These are phyloP conservation scores for Ascochyta viciae-villosae DNA, from an alignment of 2,329 filamentous ascomycete species.

Conservation along the genomic window DNA sequence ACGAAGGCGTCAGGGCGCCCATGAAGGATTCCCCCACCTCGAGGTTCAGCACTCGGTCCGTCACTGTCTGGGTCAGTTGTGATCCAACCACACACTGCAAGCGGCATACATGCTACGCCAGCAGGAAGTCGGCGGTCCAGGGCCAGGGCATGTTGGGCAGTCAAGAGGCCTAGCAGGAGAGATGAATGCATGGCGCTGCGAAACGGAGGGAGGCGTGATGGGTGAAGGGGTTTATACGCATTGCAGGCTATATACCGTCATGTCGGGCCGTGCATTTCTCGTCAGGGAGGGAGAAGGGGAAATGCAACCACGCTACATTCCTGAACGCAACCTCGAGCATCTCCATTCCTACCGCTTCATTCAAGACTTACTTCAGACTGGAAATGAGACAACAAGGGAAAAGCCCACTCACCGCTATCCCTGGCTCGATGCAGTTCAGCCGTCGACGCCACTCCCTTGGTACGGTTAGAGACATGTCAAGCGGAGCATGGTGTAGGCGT, in stretches of 20 bases:
- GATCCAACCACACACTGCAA: background rate
- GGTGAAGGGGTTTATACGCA: background rate
- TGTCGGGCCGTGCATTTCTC: conserved; percentile 8
- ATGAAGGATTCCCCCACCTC: conserved; percentile 3
- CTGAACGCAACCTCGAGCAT: conserved; percentile 5
- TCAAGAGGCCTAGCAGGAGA: background rate
- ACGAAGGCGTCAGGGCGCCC: conserved; percentile 1
- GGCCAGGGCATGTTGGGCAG: background rate
- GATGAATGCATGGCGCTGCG: conserved; percentile 5
- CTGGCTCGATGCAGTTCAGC: background rate
- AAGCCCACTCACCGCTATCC: conserved; percentile 12
- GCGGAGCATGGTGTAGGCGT: conserved; percentile 41
- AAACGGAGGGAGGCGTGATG: background rate
- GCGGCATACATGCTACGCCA: background rate
- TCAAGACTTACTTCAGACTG: conserved; percentile 11
- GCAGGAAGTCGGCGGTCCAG: conserved; percentile 3
- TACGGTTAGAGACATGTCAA: conserved; percentile 42
- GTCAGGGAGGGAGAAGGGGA: background rate
- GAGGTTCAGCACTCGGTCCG: conserved; percentile 9
- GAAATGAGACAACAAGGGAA: background rate
- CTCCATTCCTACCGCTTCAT: conserved; percentile 16
- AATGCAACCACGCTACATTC: conserved; percentile 23
- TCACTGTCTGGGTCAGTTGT: conserved; percentile 3
- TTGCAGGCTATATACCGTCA: conserved; percentile 9
- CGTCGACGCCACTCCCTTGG: conserved; percentile 31